These are phyloP conservation scores for Phytophthora lateralis DNA, from an alignment of 352 stramenopile genomes.

Conservation along the genomic window DNA sequence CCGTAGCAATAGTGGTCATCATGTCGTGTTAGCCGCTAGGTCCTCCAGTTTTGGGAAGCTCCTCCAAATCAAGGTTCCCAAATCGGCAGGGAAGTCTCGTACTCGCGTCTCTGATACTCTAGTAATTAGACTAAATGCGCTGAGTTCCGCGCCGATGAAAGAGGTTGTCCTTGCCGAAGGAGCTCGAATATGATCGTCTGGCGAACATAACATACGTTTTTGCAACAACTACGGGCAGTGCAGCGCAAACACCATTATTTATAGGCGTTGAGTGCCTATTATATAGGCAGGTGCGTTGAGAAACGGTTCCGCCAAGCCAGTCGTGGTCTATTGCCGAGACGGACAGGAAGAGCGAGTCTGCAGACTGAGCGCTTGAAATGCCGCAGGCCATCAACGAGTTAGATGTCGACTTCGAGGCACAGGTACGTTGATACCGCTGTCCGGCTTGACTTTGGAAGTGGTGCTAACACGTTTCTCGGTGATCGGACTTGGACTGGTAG, in stretches of 20 bases:
- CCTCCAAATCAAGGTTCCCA: no score
- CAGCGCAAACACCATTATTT: neutral
- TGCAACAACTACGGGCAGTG: no score
- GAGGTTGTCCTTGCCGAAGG: no score
- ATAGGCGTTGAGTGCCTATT: neutral
- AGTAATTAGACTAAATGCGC: no score
- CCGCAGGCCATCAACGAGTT: conserved; percentile 66
- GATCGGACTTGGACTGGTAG: conserved; percentile 23
- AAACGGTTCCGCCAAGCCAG: conserved; percentile 19
- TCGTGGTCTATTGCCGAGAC: conserved; percentile 11
- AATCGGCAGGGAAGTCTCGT: no score
- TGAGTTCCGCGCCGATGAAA: no score
- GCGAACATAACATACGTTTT: no score
- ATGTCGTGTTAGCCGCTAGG: no score
- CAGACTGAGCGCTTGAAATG: conserved; percentile 32
- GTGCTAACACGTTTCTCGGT: conserved; percentile 8
- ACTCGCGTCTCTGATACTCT: no score
- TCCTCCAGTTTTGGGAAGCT: no score
- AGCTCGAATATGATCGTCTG: no score
- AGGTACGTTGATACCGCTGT: conserved; percentile 35
- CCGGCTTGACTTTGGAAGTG: neutral
- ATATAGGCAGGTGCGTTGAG: neutral
- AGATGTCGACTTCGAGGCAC: conserved; percentile 72
- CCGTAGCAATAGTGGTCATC: no score
- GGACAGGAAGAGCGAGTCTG: conserved; percentile 2